Base-by-base conservation (phyloP, 805 yeast genomes). In the Torulaspora franciscae region DNA sequence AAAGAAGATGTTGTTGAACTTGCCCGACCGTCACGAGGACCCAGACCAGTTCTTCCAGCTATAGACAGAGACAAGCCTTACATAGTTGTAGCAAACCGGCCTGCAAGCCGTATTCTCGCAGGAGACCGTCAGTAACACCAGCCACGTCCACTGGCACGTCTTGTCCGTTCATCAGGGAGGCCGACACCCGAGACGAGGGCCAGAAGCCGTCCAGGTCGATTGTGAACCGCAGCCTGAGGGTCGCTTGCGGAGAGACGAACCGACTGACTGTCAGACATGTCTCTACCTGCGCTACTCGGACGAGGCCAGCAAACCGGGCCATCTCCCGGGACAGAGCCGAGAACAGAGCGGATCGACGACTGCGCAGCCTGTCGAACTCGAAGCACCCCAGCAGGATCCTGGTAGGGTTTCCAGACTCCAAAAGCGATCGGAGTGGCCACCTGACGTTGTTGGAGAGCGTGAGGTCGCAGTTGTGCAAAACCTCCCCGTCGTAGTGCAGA, bases 31-130 rank as follows among this genome's bases (percentile, higher is more conserved):
- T 10, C 27, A 34, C 32, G 47, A 39, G 7, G 41, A 44, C 11
- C 14, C 15, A 3, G 32, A n/a, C 19, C 35, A 32, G 7, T 23
- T 36, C 23, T 44, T 44, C 28, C 34, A 35, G 14, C 22, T 39
- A 44, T 44, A 39, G 25, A 44, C 34, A 38, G 17, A 52, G 42
- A 41, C 56, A 52, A 11, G 50, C 38, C 25, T 40, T 50, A 30
- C 46, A 35, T 33, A 45, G 43, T 28, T 49, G 54, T 24, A 39
- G 17, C 6, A 58, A 24, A n/a, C 62, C 57, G 9, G 30, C 37
- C 4, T 27, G 10, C 9, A 59, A 40, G 14, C 62, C 65, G 42
- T 58, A 58, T 29, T 59, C 60, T 11, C 44, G 42, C 15, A 58
- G 39, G 23, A 61, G 46, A 11, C 52, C 51, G 14, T 32, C 22